These are phyloP conservation scores for Yamadazyma laniorum DNA, from an alignment of 805 yeast genomes.

Conservation along the genomic window DNA sequence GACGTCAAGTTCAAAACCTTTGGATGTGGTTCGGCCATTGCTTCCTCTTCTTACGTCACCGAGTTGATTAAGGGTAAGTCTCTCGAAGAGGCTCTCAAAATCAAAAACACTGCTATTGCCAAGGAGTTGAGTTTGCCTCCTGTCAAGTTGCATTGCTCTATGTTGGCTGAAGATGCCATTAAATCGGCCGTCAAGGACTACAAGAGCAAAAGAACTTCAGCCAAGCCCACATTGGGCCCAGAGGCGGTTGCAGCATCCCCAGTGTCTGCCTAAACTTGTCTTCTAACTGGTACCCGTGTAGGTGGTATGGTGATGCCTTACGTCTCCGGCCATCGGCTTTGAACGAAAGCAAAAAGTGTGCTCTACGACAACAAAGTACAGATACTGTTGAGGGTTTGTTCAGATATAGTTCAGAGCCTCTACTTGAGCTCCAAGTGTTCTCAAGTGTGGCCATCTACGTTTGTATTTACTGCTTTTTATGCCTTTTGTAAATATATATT, in stretches of 20 bases:
- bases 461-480: too few relatives aligned
- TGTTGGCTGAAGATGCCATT: slow-evolving; percentile 99
- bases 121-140: slow-evolving; percentile 94
- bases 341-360: too few relatives aligned
- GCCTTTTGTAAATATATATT: too few relatives aligned
- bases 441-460: too few relatives aligned
- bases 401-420: too few relatives aligned
- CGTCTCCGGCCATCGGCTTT: too few relatives aligned
- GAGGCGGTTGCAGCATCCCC: slow-evolving; percentile 40
- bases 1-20: slow-evolving; percentile 98
- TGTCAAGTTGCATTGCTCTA: slow-evolving; percentile 94
- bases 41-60: slow-evolving; percentile 91
- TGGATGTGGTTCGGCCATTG: slow-evolving; percentile 99
- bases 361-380: too few relatives aligned
- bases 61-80: slow-evolving; percentile 94
- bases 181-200: slow-evolving; percentile 96
- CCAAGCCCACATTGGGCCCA: slow-evolving; percentile 60
- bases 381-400: too few relatives aligned
- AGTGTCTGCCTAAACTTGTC: slow-evolving; percentile 14
- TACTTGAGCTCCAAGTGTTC: too few relatives aligned
- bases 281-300: neutral
- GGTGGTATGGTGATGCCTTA: too few relatives aligned
- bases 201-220: slow-evolving; percentile 65
- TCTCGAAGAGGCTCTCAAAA: slow-evolving; percentile 86
- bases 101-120: slow-evolving; percentile 93